A percentile compares a stretch with the other conserved stretches of the same genome.
Evolutionary conservation across 148 eudicot species (phyloP).

Genomic region (Polygonum maritimum): DNA sequence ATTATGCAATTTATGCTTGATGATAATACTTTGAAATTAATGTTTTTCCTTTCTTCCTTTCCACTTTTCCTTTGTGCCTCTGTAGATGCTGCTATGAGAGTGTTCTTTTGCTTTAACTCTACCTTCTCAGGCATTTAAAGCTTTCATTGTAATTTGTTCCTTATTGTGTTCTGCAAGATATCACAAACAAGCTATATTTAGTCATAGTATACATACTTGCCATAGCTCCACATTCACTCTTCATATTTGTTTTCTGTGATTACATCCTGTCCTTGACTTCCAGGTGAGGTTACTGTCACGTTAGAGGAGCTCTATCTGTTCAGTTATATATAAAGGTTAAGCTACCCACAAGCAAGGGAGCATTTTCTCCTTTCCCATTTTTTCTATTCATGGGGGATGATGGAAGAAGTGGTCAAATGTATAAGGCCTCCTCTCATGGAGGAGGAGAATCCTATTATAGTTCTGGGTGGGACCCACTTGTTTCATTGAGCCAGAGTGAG

Average conservation of each 20-base stretch:
- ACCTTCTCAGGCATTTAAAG: conserved; percentile 55
- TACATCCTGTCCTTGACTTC: conserved; percentile 18
- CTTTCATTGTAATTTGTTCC: conserved; percentile 78
- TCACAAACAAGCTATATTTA: conserved; percentile 35
- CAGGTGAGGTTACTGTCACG: conserved; percentile 25
- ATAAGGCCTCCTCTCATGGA: background rate
- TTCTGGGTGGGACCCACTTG: conserved; percentile 70
- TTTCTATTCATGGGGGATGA: conserved; percentile 57
- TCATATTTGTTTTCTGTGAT: conserved; percentile 15
- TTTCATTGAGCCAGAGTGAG: conserved; percentile 41
- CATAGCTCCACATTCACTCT: conserved; percentile 20
- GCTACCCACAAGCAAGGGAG: conserved; percentile 22
- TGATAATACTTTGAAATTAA: conserved; percentile 38
- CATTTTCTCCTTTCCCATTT: conserved; percentile 15
- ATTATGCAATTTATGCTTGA: conserved; percentile 45
- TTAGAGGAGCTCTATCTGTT: conserved; percentile 19
- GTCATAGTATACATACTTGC: conserved; percentile 53
- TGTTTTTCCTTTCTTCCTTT: conserved; percentile 28
- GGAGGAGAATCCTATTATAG: conserved; percentile 26
- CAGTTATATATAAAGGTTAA: conserved; percentile 20
- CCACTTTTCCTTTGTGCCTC: conserved; percentile 29
- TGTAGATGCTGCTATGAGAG: conserved; percentile 39
- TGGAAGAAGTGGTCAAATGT: conserved; percentile 44
- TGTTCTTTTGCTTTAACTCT: conserved; percentile 49
- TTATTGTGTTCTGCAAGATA: conserved; percentile 82